Evolutionary conservation across 768 basidiomycete species (phyloP), one percentile per base, ranked within the genome.

Genomic region (Podaxis sp.): DNA sequence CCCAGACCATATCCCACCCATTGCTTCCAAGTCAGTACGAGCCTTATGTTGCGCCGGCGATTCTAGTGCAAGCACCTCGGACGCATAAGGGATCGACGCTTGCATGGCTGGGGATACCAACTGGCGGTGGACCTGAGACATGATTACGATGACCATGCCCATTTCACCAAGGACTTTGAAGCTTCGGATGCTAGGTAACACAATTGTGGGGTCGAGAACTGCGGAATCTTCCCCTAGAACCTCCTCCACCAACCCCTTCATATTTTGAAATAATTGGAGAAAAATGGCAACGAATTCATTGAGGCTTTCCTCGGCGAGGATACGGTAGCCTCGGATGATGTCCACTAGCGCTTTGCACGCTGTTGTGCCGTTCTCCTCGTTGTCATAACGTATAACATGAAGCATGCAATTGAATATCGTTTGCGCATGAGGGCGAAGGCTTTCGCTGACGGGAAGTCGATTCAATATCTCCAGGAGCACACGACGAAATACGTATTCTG

Each of bases 141-240:
- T 90, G 27, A 94, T 86, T 29, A 95, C 91, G 71, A 96, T 87
- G 12, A 93, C 88, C 79, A 96, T 90, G 4, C 92, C 92, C 81
- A 96, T 90, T 76, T 99, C 97, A 13, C 92, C 89, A 11, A 98
- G 78, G 9, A 97, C 91, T 74, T 97, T 98, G 81, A 97, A 95
- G 71, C 94, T 96, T 62, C 86, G 85, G 59, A 89, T 84, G 52
- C 90, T 87, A 7, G 86, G 86, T n/a, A 90, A 76, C 40, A 89
- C 78, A 17, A 77, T 69, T 57, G 85, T 87, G 19, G 79, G 63
- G 66, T 93, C 88, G 22, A 87, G 69, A 17, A 75, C 59, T 1
- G 74, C 64, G 0, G 90, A 90, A 61, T 85, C 80, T 52, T 89
- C 88, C 1, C 88, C 85, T 54, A 98, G 88, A 41, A 86, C 81